Base-by-base conservation (phyloP, 2,329 filamentous ascomycete genomes). In the Myriosclerotinia duriaeana region DNA sequence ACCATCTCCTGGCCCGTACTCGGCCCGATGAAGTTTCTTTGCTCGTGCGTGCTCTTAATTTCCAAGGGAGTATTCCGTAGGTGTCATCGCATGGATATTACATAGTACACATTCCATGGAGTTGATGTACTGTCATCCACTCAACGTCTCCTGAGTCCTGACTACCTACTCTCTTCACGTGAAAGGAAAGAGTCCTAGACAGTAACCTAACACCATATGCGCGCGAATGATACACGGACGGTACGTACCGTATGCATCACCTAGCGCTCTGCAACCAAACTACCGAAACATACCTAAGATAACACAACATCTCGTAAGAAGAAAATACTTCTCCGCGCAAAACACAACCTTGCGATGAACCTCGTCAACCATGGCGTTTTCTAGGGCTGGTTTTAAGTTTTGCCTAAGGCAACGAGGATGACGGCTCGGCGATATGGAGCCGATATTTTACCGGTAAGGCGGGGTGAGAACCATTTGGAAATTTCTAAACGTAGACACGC, bases 381-480 rank as follows among this genome's bases (percentile, higher is more conserved):
- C 42, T n/a, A 58, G 42, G 56, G 30, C 44, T 60, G 14, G n/a
- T 38, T 17, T 60, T 22, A 1, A 60, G 1, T 5, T 60, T 50
- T 22, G 58, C 58, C 58, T 38, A 50, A 50, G 58, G 44, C 58
- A 38, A 38, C 2, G 38, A 1, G 15, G 38, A 26, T 1, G 14
- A 11, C 6, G 8, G 30, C 34, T 7, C n/a, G 34, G n/a, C 15
- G n/a, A 5, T 7, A 14, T n/a, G 44, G 8, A 15, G 9, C 58
- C 58, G 58, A 50, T 26, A 40, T 38, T 61, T 61, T 50, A 40
- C 58, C 58, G 44, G 8, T 40, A 52, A 50, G 58, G 58, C 58
- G 58, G 58, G 58, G 58, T 22, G 42, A 60, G 58, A 50, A 61
- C 58, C 38, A 52, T 38, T 50, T 61, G 44, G 20, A 50, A 38